phyloP scores from a whole-genome alignment of 306 rosid species.

The Gleditsia sinensis region DNA sequence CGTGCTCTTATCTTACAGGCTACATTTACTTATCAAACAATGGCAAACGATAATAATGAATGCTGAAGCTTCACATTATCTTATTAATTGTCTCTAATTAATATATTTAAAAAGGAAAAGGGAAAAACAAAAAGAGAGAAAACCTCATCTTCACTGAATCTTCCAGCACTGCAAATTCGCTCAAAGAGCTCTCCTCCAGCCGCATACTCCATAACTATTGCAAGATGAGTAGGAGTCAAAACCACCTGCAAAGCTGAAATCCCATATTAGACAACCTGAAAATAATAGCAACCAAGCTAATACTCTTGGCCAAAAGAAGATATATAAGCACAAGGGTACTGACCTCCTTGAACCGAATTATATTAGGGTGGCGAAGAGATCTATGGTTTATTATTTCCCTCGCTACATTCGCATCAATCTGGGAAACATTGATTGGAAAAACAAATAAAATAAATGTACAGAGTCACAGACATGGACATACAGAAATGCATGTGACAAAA shows the following conservation, averaged over 20 bases:
- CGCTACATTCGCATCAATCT: constrained; percentile 59
- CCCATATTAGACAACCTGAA: background rate
- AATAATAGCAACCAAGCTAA: background rate
- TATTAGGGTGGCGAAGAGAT: constrained; percentile 66
- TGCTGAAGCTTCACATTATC: background rate
- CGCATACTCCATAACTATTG: constrained; percentile 75
- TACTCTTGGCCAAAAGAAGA: background rate
- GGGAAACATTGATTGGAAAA: background rate
- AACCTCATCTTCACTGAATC: constrained; percentile 62
- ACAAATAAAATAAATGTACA: background rate
- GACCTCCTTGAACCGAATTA: constrained; percentile 62
- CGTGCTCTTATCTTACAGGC: background rate
- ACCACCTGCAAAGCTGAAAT: constrained; percentile 49
- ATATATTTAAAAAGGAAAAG: no score
- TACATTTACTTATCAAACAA: constrained; percentile 22
- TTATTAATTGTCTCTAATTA: background rate
- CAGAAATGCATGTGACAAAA: background rate
- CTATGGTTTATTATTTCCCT: constrained; percentile 67
- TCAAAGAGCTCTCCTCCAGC: constrained; percentile 68
- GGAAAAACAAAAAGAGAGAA: background rate
- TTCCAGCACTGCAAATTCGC: constrained; percentile 48
- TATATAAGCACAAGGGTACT: background rate
- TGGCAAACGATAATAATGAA: background rate
- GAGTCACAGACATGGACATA: background rate
- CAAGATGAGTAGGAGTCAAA: constrained; percentile 72